Base-by-base conservation (phyloP, 495 filamentous ascomycete genomes). In the Lasiosphaeriaceae sp. region DNA sequence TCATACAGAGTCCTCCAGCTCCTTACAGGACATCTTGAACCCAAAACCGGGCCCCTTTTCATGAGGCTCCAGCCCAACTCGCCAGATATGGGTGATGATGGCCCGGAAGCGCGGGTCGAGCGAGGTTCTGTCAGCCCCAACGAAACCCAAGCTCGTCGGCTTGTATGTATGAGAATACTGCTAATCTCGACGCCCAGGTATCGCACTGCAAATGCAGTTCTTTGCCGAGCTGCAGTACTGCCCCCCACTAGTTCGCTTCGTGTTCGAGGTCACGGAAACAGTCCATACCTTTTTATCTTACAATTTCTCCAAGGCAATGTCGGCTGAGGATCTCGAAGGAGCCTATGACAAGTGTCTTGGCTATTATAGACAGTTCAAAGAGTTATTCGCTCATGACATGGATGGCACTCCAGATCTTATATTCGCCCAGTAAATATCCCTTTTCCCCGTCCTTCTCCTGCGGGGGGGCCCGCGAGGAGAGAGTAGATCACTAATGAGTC, bases 201-300 rank as follows among this genome's bases (percentile, higher is more conserved):
- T 69, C 1, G 52, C 59, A 2, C 23, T 69, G 14, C 64, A 69
- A 44, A 55, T 58, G 46, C 56, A 60, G 11, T 67, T 69, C 47
- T 66, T 65, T 23, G 45, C 49, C 6, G 54, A 69, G 31, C 47
- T 69, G 9, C 51, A 59, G 17, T 53, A 61, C 47, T 67, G 64
- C 39, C 57, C 59, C 5, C 57, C 61, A 0, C 24, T 65, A 8
- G 21, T 57, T 9, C 51, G 62, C 2, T 67, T 69, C 41, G 39
- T 67, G 5, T 69, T 67, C 41, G 57, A 63, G 45, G 57, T 66
- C 16, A 69, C 64, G 0, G 64, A 66, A 35, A 55, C 53, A 4
- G 59, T 59, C 0, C 66, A 69, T 23, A 67, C 66, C 0, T 69
- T 69, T 34, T 52, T 54, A 4, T 55, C 66, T 0, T 69, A 69